A percentile compares a stretch with the other conserved stretches of the same genome.
Conservation (phyloP, 1,284 basidiomycete genomes). For the Takashimella tepidaria region DNA sequence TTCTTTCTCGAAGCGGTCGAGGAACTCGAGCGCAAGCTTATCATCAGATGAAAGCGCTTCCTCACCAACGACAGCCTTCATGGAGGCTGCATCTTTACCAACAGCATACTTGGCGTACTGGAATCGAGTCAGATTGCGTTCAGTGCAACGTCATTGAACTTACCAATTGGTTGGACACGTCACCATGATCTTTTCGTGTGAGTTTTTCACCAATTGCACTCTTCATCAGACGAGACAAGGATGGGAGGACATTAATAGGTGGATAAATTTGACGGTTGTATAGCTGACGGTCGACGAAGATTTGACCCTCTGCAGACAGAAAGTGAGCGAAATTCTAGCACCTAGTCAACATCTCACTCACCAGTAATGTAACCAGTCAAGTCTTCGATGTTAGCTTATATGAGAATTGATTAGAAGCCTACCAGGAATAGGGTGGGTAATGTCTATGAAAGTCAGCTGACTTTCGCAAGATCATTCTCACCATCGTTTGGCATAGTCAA, state of each 20-base stretch:
- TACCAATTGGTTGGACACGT: conserved; percentile 95
- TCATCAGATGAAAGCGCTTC: conserved; percentile 73
- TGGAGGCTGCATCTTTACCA: conserved; percentile 92
- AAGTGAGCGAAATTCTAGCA: background rate
- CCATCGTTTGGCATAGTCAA: conserved; percentile 99
- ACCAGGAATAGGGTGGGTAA: conserved; percentile 94
- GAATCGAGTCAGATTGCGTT: conserved; percentile 24
- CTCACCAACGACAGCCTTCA: conserved; percentile 99
- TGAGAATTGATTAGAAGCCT: background rate
- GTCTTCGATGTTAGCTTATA: conserved; percentile 52
- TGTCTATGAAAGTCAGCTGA: conserved; percentile 59
- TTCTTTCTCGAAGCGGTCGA: conserved; percentile 89
- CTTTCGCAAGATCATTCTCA: conserved; percentile 46
- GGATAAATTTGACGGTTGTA: conserved; percentile 86
- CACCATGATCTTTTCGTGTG: conserved; percentile 96
- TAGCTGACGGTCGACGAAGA: conserved; percentile 83
- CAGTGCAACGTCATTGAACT: conserved; percentile 42
- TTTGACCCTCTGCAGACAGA: conserved; percentile 77
- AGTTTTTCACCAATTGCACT: conserved; percentile 96
- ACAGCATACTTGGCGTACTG: conserved; percentile 97
- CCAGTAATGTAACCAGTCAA: conserved; percentile 97
- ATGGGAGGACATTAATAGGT: conserved; percentile 98
- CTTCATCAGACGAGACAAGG: conserved; percentile 99
- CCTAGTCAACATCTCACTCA: conserved; percentile 9
- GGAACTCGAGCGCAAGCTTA: conserved; percentile 69